Percentiles rank a stretch among this genome's conserved stretches.
Evolutionary conservation across 306 rosid genomes (phyloP).

Genomic region (Quercus parvula): DNA sequence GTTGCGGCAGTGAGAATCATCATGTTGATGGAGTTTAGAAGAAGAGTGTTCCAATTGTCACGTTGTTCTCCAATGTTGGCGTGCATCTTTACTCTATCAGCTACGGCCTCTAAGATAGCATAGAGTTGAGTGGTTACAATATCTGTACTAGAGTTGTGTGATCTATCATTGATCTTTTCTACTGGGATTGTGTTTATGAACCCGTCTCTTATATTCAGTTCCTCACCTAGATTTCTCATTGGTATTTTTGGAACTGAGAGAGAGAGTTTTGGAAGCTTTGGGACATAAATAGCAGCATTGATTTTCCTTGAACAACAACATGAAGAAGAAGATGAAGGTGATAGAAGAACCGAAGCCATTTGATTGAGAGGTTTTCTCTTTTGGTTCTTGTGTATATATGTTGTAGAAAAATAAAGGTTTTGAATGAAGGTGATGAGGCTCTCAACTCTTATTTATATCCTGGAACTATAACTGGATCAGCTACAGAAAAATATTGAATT

Average conservation of each 20-base stretch:
- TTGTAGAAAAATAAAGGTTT: too few relatives aligned
- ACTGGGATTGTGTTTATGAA: slow-evolving; percentile 17
- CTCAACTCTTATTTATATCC: too few relatives aligned
- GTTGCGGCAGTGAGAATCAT: too few relatives aligned
- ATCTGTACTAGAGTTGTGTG: not conserved
- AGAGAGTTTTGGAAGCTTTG: slow-evolving; percentile 30
- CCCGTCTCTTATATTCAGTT: too few relatives aligned
- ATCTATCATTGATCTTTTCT: not conserved
- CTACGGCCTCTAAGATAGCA: slow-evolving; percentile 48
- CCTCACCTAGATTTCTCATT: too few relatives aligned
- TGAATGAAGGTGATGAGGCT: too few relatives aligned
- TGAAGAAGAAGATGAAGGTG: slow-evolving; percentile 24
- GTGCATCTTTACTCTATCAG: not conserved
- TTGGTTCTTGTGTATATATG: too few relatives aligned
- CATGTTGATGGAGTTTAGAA: too few relatives aligned
- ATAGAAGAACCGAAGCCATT: slow-evolving; percentile 52
- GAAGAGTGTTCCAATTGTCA: too few relatives aligned
- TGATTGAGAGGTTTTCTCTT: not conserved
- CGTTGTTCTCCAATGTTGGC: too few relatives aligned
- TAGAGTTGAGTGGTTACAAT: slow-evolving; percentile 30
- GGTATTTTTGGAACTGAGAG: slow-evolving; percentile 17
- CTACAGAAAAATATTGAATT: too few relatives aligned
- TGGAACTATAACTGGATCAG: too few relatives aligned
- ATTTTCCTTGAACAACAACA: slow-evolving; percentile 25
- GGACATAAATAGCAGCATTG: slow-evolving; percentile 51